Evolutionary conservation across 495 filamentous ascomycete species (phyloP), one percentile per base, ranked within the genome.

Genomic region (Penicillium nucicola): DNA sequence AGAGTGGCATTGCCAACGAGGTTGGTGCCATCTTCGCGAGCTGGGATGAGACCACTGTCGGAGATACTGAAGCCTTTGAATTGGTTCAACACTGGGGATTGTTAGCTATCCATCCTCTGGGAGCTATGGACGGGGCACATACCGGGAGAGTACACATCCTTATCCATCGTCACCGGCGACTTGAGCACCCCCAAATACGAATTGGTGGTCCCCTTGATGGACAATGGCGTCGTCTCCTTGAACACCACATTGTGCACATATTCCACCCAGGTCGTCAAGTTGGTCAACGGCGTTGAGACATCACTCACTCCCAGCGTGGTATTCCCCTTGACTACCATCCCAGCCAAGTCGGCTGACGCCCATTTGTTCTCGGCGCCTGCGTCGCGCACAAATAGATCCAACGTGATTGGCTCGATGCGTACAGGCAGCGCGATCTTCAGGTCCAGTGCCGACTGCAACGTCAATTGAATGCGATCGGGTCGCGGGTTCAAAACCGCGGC

Each of bases 201-300:
- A 41, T 58, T 68, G 6, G 70, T 74, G 10, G 54, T 41, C 6
- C 67, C 69, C 13, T 40, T 48, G 18, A 71, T 53, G 0, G 69
- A 66, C 43, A 74, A 25, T 0, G 61, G 39, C 0, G 61, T 59
- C 11, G 67, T 49, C 14, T 67, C 59, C 14, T 60, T 30, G 31
- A 66, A 67, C 11, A 74, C 66, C 2, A 68, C 61, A 18, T 64
- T 49, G 12, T 63, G 56, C 25, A 74, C 67, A 35, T 70, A 74
- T 9, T 63, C 45, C 13, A 53, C 59, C 67, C 69, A 74, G 30
- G 60, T 52, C 13, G 58, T 48, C 37, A 36, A 36, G 20, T 71
- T 58, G 23, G 47, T 36, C 10, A 74, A 18, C 2, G 66, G 62
- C 0, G 64, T 68, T 18, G 40, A 41, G 19, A 59, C 42, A 22